Evolutionary conservation across 208 protist species (phyloP).

Genomic region (Acanthamoeba triangularis): DNA sequence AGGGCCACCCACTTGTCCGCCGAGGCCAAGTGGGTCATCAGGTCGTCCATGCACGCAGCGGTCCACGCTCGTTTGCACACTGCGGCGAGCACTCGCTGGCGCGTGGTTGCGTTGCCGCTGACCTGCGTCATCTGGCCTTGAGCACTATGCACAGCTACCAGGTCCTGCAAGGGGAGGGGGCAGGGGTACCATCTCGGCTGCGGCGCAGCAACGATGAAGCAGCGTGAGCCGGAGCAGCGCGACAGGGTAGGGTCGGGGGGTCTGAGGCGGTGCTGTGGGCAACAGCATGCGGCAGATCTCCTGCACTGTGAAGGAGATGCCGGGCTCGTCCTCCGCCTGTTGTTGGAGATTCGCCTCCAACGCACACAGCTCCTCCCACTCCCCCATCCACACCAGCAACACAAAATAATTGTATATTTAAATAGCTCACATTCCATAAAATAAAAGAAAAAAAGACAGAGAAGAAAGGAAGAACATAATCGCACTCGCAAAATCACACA

Average conservation of each 20-base stretch:
- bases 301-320: neutral
- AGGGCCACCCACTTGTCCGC: neutral
- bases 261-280: neutral
- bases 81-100: neutral
- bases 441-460: neutral
- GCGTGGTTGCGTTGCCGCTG: neutral
- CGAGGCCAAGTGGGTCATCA: neutral
- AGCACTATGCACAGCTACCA: neutral
- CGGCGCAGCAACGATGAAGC: neutral
- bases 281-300: neutral
- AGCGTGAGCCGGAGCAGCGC: neutral
- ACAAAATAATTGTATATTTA: no score
- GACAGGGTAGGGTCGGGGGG: neutral
- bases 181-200: neutral
- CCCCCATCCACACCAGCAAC: neutral
- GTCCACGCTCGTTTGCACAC: neutral
- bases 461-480: conserved; percentile 11
- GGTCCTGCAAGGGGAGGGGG: neutral
- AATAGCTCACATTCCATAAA: neutral
- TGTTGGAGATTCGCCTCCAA: neutral
- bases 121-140: no score
- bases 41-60: neutral
- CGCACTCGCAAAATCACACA: neutral
- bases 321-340: neutral
- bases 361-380: neutral